Percentiles rank a stretch among this genome's conserved stretches.
phyloP scores from a whole-genome alignment of 2,329 filamentous ascomycete species.

The Aspergillus sp. region DNA sequence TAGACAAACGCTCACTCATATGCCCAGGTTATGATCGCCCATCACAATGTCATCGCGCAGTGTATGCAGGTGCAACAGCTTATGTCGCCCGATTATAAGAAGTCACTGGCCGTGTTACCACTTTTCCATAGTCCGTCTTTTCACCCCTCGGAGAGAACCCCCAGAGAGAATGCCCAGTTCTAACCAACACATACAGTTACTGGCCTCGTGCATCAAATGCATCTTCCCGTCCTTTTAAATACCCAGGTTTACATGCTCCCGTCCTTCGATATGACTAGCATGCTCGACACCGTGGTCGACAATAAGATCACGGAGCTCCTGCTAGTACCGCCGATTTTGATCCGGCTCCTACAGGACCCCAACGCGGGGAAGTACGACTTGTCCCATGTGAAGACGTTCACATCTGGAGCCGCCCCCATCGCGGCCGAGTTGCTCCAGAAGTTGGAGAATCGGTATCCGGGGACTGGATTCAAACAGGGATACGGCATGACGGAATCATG shows the following conservation, averaged over 20 bases:
- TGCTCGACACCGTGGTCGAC: slow-evolving; percentile 54
- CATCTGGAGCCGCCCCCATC: slow-evolving; percentile 61
- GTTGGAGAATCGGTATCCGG: slow-evolving; percentile 57
- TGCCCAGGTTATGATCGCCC: slow-evolving; percentile 50
- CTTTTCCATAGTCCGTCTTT: slow-evolving; percentile 53
- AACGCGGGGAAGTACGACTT: slow-evolving; percentile 53
- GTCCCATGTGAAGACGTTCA: slow-evolving; percentile 55
- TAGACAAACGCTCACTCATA: slow-evolving; percentile 8
- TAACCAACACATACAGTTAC: slow-evolving; percentile 43
- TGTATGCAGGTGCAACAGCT: slow-evolving; percentile 60
- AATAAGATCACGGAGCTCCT: slow-evolving; percentile 58
- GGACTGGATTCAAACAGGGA: slow-evolving; percentile 63
- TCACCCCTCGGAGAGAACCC: too few relatives aligned
- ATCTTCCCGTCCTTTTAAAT: slow-evolving; percentile 63
- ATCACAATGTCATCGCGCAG: slow-evolving; percentile 59
- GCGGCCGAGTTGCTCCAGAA: slow-evolving; percentile 57
- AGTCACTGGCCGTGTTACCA: slow-evolving; percentile 58
- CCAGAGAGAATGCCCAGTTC: not conserved
- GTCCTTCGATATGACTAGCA: slow-evolving; percentile 60
- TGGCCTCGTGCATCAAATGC: slow-evolving; percentile 62
- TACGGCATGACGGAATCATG: slow-evolving; percentile 70
- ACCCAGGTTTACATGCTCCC: slow-evolving; percentile 67
- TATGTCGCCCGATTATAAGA: slow-evolving; percentile 50
- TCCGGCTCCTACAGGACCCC: slow-evolving; percentile 57
- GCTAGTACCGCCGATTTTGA: slow-evolving; percentile 61